phyloP scores from a whole-genome alignment of 441 rosid genomes.

The Pelargonium fulgidum region DNA sequence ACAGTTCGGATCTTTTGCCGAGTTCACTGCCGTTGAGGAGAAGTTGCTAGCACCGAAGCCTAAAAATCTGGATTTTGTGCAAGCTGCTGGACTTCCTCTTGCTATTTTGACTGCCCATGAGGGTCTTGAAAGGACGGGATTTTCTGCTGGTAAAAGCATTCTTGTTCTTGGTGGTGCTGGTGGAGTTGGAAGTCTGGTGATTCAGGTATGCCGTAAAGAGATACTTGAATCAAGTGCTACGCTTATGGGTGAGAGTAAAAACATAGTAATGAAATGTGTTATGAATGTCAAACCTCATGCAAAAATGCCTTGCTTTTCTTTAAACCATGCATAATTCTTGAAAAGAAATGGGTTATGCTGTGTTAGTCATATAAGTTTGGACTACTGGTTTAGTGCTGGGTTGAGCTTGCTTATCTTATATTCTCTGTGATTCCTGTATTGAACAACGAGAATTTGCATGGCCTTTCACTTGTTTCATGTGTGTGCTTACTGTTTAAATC shows the following conservation, averaged over 20 bases:
- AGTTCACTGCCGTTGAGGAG: conserved; percentile 83
- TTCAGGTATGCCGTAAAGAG: conserved; percentile 48
- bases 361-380: too few species aligned
- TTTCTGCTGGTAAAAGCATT: conserved; percentile 70
- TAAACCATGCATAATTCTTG: too few species aligned
- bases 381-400: not conserved
- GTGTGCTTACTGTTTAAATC: too few species aligned
- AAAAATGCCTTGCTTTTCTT: not conserved
- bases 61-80: conserved; percentile 62
- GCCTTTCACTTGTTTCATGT: too few species aligned
- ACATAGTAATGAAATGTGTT: too few species aligned
- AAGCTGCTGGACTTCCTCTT: conserved; percentile 82
- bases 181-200: conserved; percentile 88
- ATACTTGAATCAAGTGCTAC: too few species aligned
- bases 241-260: too few species aligned
- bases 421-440: too few species aligned
- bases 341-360: too few species aligned
- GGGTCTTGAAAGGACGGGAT: conserved; percentile 73
- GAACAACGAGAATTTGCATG: too few species aligned
- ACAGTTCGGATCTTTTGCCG: conserved; percentile 79
- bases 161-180: conserved; percentile 84
- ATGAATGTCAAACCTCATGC: not conserved
- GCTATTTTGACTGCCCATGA: conserved; percentile 80
- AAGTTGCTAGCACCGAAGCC: conserved; percentile 73
- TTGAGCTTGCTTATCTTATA: not conserved